Evolutionary conservation across 495 filamentous ascomycete genomes (phyloP).

Genomic region (Neurospora hispaniola): DNA sequence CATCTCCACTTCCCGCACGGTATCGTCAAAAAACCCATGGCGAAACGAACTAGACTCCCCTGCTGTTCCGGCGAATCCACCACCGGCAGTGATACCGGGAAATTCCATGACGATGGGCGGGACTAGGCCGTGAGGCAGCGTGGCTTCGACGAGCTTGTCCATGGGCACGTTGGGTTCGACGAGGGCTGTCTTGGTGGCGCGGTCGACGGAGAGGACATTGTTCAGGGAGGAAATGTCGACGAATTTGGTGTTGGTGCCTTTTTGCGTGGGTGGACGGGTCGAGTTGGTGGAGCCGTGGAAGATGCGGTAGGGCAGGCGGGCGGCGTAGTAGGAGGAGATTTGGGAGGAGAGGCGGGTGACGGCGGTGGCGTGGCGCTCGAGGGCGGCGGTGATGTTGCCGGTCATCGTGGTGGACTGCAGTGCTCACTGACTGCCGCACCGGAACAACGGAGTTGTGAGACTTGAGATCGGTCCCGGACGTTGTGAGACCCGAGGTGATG

Average conservation of each 20-base stretch:
- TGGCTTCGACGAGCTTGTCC: constrained; percentile 46
- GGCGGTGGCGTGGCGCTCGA: constrained; percentile 31
- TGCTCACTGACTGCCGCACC: too few relatives aligned
- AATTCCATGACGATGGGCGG: constrained; percentile 52
- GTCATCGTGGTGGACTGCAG: neutral
- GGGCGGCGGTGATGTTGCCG: constrained; percentile 41
- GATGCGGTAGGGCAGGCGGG: constrained; percentile 50
- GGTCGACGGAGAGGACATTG: constrained; percentile 33
- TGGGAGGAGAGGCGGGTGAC: neutral
- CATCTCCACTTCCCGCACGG: constrained; percentile 47
- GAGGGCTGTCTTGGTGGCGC: constrained; percentile 27
- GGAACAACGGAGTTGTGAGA: too few relatives aligned
- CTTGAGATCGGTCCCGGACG: too few relatives aligned
- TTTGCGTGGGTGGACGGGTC: constrained; percentile 48
- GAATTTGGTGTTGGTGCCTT: constrained; percentile 10
- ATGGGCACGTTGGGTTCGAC: constrained; percentile 60
- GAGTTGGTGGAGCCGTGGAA: constrained; percentile 68
- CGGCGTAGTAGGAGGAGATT: neutral
- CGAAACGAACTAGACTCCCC: constrained; percentile 45
- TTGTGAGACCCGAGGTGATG: too few relatives aligned
- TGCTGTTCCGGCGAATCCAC: constrained; percentile 50
- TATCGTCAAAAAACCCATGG: constrained; percentile 50
- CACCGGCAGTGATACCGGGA: constrained; percentile 54
- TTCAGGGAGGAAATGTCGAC: constrained; percentile 33
- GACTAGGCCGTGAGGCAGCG: constrained; percentile 41